Evolutionary conservation across 495 filamentous ascomycete genomes (phyloP).

Genomic region (Penicillium goetzii): DNA sequence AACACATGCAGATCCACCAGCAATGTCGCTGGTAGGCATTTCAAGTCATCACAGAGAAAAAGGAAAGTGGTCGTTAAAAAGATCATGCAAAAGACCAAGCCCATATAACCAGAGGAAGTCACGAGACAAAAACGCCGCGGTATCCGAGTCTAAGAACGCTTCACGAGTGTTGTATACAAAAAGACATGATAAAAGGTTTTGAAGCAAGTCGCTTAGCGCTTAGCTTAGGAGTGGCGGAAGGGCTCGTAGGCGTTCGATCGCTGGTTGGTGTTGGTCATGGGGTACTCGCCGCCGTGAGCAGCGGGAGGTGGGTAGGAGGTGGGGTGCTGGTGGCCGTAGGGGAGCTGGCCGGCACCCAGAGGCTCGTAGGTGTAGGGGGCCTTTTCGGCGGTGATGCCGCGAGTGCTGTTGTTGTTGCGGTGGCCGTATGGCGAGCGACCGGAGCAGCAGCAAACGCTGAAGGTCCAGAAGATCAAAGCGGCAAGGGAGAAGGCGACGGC

Average conservation of each 20-base stretch:
- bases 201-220: constrained; percentile 19
- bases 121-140: constrained; percentile 28
- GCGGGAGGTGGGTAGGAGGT: constrained; percentile 38
- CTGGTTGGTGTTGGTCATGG: constrained; percentile 29
- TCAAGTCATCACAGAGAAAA: constrained; percentile 21
- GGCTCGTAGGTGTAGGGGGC: constrained; percentile 57
- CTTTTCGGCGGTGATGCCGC: constrained; percentile 50
- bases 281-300: constrained; percentile 27
- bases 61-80: constrained; percentile 11
- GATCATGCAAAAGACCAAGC: constrained; percentile 17
- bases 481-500: constrained; percentile 74
- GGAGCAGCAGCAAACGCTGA: constrained; percentile 89
- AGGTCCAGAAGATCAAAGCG: constrained; percentile 82
- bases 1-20: neutral
- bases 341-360: constrained; percentile 37
- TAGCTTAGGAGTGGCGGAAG: constrained; percentile 48
- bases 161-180: constrained; percentile 15
- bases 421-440: constrained; percentile 56
- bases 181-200: constrained; percentile 1
- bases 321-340: constrained; percentile 27
- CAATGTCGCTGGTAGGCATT: constrained; percentile 6
- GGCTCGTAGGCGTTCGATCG: constrained; percentile 48
- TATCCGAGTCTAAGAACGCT: constrained; percentile 35
- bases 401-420: constrained; percentile 30
- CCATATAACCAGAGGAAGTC: constrained; percentile 15